Percentiles rank a stretch among this genome's conserved stretches.
phyloP scores from a whole-genome alignment of 2,329 filamentous ascomycete genomes.

The Aspergillus ibericus region DNA sequence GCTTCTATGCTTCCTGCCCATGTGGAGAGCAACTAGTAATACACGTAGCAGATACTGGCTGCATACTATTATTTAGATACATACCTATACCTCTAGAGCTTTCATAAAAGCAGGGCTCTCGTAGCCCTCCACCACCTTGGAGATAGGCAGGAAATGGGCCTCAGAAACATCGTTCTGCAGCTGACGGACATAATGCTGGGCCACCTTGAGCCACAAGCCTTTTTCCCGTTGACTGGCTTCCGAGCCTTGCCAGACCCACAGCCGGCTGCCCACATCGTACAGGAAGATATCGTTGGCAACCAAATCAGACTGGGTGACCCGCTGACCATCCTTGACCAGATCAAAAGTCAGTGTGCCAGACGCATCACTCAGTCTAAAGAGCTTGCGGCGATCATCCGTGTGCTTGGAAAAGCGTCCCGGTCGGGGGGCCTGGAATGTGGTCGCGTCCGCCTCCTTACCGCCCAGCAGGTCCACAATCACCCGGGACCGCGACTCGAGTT shows the following conservation, averaged over 20 bases:
- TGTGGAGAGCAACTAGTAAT: too few species aligned
- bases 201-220: slow-evolving; percentile 53
- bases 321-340: slow-evolving; percentile 57
- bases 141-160: slow-evolving; percentile 28
- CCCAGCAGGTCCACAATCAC: slow-evolving; percentile 60
- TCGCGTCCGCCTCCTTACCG: slow-evolving; percentile 46
- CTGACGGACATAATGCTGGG: slow-evolving; percentile 30
- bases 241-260: slow-evolving; percentile 68
- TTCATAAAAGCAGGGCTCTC: slow-evolving; percentile 33
- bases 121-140: slow-evolving; percentile 31
- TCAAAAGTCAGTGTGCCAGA: slow-evolving; percentile 59
- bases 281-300: slow-evolving; percentile 64
- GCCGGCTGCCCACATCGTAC: slow-evolving; percentile 55
- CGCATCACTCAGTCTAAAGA: slow-evolving; percentile 65
- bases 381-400: slow-evolving; percentile 40
- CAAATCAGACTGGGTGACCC: slow-evolving; percentile 51
- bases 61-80: neutral
- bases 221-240: slow-evolving; percentile 60
- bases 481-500: slow-evolving; percentile 52
- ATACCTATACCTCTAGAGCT: slow-evolving; percentile 15
- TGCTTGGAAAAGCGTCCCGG: slow-evolving; percentile 39
- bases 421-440: slow-evolving; percentile 44
- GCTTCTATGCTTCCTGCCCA: too few species aligned
- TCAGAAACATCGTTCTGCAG: slow-evolving; percentile 25
- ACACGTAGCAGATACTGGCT: neutral